Conservation (phyloP, 345 rosid genomes). For the Gossypium turneri region DNA sequence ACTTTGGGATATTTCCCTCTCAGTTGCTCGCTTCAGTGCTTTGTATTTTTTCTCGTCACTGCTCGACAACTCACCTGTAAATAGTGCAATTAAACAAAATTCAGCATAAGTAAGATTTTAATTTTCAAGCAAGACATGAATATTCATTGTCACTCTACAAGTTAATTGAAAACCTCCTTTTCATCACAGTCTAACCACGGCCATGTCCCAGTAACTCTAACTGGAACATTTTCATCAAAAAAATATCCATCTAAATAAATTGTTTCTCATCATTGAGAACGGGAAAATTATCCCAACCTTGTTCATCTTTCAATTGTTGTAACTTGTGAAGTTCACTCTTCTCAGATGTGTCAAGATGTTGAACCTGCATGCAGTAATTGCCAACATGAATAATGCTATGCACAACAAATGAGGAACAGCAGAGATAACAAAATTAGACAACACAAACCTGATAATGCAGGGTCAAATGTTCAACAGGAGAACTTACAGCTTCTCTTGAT, state of each 20-base stretch:
- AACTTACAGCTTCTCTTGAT: slow-evolving; percentile 99
- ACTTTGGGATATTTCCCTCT: slow-evolving; percentile 96
- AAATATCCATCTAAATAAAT: background rate
- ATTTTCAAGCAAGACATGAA: background rate
- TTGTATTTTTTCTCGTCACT: slow-evolving; percentile 99
- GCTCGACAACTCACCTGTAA: slow-evolving; percentile 89
- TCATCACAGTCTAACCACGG: background rate
- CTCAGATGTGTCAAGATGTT: slow-evolving; percentile 97
- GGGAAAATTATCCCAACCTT: slow-evolving; percentile 46
- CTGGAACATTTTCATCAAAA: background rate
- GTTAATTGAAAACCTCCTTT: background rate
- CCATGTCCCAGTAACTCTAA: background rate
- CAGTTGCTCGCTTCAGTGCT: slow-evolving; percentile 91
- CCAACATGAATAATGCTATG: slow-evolving; percentile 10
- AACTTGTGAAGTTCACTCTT: slow-evolving; percentile 99
- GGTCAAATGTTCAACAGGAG: slow-evolving; percentile 98
- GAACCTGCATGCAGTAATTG: slow-evolving; percentile 55
- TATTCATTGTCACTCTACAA: background rate
- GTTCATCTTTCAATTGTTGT: slow-evolving; percentile 99
- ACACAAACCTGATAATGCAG: slow-evolving; percentile 94
- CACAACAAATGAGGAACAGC: background rate
- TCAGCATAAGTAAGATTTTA: background rate
- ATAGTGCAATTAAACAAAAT: background rate
- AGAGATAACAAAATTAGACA: slow-evolving; percentile 11
- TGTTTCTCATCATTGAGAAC: background rate